phyloP scores from a whole-genome alignment of 2,329 filamentous ascomycete genomes.

The Dactylellina drechsleri region DNA sequence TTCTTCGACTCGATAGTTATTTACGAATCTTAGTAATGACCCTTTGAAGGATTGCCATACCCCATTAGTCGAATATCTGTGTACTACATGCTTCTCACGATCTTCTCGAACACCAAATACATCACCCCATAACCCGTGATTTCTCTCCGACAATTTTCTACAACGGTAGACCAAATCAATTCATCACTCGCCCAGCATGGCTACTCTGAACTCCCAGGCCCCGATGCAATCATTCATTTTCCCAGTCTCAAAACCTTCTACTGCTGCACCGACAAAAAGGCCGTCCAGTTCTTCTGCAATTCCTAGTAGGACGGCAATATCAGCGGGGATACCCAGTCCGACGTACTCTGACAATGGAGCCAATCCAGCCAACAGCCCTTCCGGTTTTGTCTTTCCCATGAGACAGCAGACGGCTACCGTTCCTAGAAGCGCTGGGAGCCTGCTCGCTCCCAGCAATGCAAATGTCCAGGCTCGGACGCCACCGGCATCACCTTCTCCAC shows the following conservation, averaged over 20 bases:
- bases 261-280: conserved; percentile 29
- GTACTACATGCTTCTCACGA: conserved; percentile 52
- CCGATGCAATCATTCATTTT: conserved; percentile 49
- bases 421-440: conserved; percentile 33
- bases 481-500: conserved; percentile 44
- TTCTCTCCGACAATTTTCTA: conserved; percentile 26
- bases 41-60: conserved; percentile 50
- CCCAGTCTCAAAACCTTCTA: conserved; percentile 16
- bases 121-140: conserved; percentile 51
- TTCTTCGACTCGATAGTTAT: conserved; percentile 13
- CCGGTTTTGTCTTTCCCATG: conserved; percentile 45
- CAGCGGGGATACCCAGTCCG: conserved; percentile 46
- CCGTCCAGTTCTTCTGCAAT: conserved; percentile 47
- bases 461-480: conserved; percentile 34
- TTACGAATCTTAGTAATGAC: conserved; percentile 54
- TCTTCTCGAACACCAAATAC: conserved; percentile 26
- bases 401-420: conserved; percentile 44
- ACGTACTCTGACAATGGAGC: conserved; percentile 49
- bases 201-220: conserved; percentile 32
- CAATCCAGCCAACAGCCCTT: conserved; percentile 39
- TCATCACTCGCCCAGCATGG: conserved; percentile 37
- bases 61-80: conserved; percentile 21
- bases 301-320: conserved; percentile 20
- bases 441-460: conserved; percentile 26
- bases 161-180: conserved; percentile 45